Conservation (phyloP, 2,329 filamentous ascomycete species). For the Fulvia fulva region DNA sequence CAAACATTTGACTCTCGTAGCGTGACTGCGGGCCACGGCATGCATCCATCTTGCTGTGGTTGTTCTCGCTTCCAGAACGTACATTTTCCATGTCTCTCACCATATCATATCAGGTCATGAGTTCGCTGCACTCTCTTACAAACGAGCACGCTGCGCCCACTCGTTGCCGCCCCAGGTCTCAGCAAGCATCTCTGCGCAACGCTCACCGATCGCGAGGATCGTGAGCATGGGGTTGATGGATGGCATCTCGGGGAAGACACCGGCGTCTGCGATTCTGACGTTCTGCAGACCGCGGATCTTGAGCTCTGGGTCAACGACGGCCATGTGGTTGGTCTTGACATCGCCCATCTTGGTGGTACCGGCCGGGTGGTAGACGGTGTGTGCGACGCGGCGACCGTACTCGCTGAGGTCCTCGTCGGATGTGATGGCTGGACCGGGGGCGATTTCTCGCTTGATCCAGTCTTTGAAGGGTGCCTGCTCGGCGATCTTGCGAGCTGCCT, state of each 20-base stretch:
- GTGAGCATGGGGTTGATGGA: slow-evolving; percentile 90
- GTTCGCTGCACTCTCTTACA: slow-evolving; percentile 37
- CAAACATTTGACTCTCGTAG: slow-evolving; percentile 1
- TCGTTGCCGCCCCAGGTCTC: slow-evolving; percentile 61
- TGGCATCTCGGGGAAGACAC: slow-evolving; percentile 83
- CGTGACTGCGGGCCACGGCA: slow-evolving; percentile 3
- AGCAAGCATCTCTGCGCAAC: slow-evolving; percentile 77
- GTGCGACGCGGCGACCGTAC: slow-evolving; percentile 75
- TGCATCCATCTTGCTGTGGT: neutral
- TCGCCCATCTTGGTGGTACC: slow-evolving; percentile 91
- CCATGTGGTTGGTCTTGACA: slow-evolving; percentile 60
- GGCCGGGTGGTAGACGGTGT: slow-evolving; percentile 87
- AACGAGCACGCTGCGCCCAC: slow-evolving; percentile 41
- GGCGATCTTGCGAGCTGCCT: slow-evolving; percentile 72
- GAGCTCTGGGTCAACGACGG: slow-evolving; percentile 74
- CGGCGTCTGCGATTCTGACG: slow-evolving; percentile 77
- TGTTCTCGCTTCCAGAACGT: slow-evolving; percentile 5
- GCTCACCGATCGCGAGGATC: slow-evolving; percentile 77
- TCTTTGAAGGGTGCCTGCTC: slow-evolving; percentile 71
- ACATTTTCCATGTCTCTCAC: neutral
- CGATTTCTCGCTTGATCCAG: slow-evolving; percentile 79
- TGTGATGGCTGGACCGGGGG: slow-evolving; percentile 68
- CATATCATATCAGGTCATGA: neutral
- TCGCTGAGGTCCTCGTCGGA: slow-evolving; percentile 76
- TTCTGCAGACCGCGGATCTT: slow-evolving; percentile 68